These are phyloP conservation scores for Diaporthe australafricana DNA, from an alignment of 2,329 filamentous ascomycete genomes.

Conservation along the genomic window DNA sequence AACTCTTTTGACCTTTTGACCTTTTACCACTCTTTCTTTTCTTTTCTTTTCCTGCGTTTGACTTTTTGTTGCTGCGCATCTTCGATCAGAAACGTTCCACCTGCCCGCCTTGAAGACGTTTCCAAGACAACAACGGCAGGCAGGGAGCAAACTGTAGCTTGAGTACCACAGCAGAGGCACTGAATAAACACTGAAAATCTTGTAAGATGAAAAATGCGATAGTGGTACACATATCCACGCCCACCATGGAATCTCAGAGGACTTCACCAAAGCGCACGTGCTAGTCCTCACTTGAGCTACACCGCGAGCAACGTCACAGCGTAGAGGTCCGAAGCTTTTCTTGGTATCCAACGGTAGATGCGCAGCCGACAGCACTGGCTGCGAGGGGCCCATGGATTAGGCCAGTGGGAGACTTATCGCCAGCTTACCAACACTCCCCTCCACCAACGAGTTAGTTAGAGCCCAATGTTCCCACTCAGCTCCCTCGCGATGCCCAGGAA, in stretches of 20 bases:
- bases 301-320: not conserved
- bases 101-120: too few relatives aligned
- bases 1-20: conserved; percentile 15
- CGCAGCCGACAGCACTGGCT: not conserved
- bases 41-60: not conserved
- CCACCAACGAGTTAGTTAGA: conserved; percentile 38
- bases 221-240: not conserved
- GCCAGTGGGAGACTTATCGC: not conserved
- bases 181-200: not conserved
- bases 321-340: not conserved
- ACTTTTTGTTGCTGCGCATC: not conserved
- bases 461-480: conserved; percentile 60
- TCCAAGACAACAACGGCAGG: not conserved
- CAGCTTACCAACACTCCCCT: not conserved
- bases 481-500: conserved; percentile 78
- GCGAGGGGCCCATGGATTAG: not conserved
- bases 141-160: not conserved
- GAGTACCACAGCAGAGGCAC: not conserved
- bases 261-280: not conserved
- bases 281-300: not conserved
- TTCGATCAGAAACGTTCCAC: not conserved
- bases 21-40: not conserved
- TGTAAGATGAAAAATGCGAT: too few relatives aligned
- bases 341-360: not conserved
- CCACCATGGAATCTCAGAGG: not conserved